These are phyloP conservation scores for Ceratobasidium sp. DNA, from an alignment of 1,284 basidiomycete species.

Conservation along the genomic window DNA sequence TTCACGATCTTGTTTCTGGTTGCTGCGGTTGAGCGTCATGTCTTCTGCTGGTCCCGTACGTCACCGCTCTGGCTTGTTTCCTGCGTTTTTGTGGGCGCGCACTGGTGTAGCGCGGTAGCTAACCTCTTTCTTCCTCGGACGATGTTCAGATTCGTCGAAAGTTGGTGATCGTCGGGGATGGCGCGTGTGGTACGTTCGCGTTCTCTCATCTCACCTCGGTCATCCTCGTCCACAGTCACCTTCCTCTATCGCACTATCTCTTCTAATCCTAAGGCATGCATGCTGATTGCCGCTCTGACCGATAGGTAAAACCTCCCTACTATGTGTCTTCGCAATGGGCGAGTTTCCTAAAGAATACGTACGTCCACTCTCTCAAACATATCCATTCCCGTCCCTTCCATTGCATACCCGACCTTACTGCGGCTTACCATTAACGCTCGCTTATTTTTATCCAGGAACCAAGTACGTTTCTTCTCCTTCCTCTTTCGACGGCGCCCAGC, in stretches of 20 bases:
- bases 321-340: constrained; percentile 92
- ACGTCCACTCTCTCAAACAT: constrained; percentile 52
- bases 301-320: constrained; percentile 67
- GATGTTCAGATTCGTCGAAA: constrained; percentile 78
- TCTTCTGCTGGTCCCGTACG: constrained; percentile 25
- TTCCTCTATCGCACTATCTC: not conserved
- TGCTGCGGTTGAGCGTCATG: constrained; percentile 1
- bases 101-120: not conserved
- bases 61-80: not conserved
- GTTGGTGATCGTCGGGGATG: constrained; percentile 94
- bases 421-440: constrained; percentile 42
- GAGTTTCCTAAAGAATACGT: constrained; percentile 98
- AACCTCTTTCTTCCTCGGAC: not conserved
- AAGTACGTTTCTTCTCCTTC: constrained; percentile 56
- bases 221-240: not conserved
- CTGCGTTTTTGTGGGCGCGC: not conserved
- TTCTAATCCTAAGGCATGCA: not conserved
- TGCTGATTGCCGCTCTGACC: not conserved
- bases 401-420: constrained; percentile 9
- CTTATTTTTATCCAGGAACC: constrained; percentile 61
- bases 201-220: not conserved
- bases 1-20: no score
- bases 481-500: not conserved
- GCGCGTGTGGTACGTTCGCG: constrained; percentile 75
- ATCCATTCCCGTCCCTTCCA: constrained; percentile 40